Evolutionary conservation across 768 basidiomycete species (phyloP), one percentile per base, ranked within the genome.

Genomic region (Hirschioporus abietinus): DNA sequence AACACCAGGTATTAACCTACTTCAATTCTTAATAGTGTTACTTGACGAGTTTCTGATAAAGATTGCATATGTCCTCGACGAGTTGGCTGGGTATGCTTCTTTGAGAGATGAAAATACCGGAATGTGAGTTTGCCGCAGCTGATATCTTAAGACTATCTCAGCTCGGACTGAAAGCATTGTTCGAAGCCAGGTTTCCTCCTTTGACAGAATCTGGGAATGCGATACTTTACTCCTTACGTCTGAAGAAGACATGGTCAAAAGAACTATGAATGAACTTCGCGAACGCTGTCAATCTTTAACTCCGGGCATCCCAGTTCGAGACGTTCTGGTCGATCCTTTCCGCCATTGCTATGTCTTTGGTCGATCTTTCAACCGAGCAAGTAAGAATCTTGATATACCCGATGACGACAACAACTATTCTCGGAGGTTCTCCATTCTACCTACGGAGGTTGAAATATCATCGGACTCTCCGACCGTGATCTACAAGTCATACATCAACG

Each of bases 201-300:
- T 84, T 68, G 84, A 85, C 63, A 80, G 85, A 23, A 82, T 86
- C 24, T 86, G 84, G 84, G 80, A 84, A 69, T 78, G 79, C 0
- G 71, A 75, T 35, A 34, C 63, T 35, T 65, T 78, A 35, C 61
- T 80, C 26, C 70, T 72, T 59, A 12, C 66, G 17, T 3, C 59
- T 17, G 60, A 61, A 61, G 25, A 61, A 25, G 9, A 25, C 20
- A 63, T 63, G 30, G 60, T 64, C n/a, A 27, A 34, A 18, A 34
- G 65, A 12, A 67, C 82, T 30, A 69, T 70, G n/a, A 25, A 68
- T 30, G 67, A 68, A 7, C 69, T 82, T 12, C 30, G 20, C 60
- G 60, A 61, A 12, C 23, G 17, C 60, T 25, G 17, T 24, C 5
- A 15, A 25, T 34, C 15, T 15, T 5, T 1, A 52, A 17, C 60